These are phyloP conservation scores for Paxillus involutus DNA, from an alignment of 768 basidiomycete species.

Conservation along the genomic window DNA sequence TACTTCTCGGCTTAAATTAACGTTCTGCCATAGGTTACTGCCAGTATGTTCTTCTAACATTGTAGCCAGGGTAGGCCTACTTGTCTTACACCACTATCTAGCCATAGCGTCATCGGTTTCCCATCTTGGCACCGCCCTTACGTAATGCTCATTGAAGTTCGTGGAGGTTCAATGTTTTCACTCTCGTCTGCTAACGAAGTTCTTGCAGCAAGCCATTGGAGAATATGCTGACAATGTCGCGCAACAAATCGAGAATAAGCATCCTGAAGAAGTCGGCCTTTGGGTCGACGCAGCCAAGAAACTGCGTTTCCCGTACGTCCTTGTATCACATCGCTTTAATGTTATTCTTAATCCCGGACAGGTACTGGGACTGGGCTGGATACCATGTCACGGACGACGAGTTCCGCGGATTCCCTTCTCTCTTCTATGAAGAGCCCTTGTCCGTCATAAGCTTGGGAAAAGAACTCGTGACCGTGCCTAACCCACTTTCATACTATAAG, in stretches of 20 bases:
- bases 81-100: background rate
- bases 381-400: slow-evolving; percentile 6
- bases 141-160: slow-evolving; percentile 24
- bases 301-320: slow-evolving; percentile 27
- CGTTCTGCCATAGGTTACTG: slow-evolving; percentile 19
- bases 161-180: background rate
- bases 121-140: slow-evolving; percentile 29
- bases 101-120: slow-evolving; percentile 21
- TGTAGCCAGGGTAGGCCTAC: no score
- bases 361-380: slow-evolving; percentile 32
- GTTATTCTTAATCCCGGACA: slow-evolving; percentile 4
- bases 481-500: slow-evolving; percentile 17
- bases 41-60: slow-evolving; percentile 16
- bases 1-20: background rate
- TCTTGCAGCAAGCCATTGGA: slow-evolving; percentile 26
- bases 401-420: slow-evolving; percentile 16
- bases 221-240: slow-evolving; percentile 23
- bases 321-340: background rate
- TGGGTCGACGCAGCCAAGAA: slow-evolving; percentile 22
- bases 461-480: slow-evolving; percentile 8
- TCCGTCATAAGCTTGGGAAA: slow-evolving; percentile 4
- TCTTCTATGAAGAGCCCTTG: slow-evolving; percentile 16
- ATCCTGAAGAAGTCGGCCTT: slow-evolving; percentile 15
- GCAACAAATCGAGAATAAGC: slow-evolving; percentile 19
- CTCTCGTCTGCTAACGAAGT: background rate